Conservation (phyloP, 768 basidiomycete genomes). For the Tephrocybe sp. region DNA sequence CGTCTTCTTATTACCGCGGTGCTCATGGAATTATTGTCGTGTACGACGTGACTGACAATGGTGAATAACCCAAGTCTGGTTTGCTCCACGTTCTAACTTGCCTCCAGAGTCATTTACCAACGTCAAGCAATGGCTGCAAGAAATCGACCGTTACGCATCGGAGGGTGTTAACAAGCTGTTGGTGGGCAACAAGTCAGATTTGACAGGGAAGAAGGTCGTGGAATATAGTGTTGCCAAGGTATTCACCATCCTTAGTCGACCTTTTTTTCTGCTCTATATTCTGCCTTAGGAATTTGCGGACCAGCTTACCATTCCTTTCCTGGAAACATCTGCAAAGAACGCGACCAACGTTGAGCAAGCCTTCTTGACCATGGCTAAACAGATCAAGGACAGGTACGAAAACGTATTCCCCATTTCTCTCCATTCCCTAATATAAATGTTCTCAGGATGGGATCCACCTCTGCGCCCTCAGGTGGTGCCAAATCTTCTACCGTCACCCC, state of each 20-base stretch:
- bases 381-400: constrained; percentile 82
- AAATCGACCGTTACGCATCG: constrained; percentile 94
- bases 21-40: constrained; percentile 98
- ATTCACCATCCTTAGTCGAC: constrained; percentile 6
- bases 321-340: constrained; percentile 99
- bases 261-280: not conserved
- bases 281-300: constrained; percentile 85
- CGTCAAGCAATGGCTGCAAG: constrained; percentile 93
- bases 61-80: constrained; percentile 32
- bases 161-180: constrained; percentile 98
- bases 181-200: constrained; percentile 98
- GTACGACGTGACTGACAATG: constrained; percentile 97
- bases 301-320: constrained; percentile 88
- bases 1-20: constrained; percentile 98
- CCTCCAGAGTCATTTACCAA: constrained; percentile 86
- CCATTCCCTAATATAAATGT: not conserved
- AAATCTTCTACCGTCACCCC: constrained; percentile 85
- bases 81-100: not conserved
- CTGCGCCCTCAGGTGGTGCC: constrained; percentile 68
- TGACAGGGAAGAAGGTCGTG: constrained; percentile 94
- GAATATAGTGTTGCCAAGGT: constrained; percentile 89
- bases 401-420: constrained; percentile 15
- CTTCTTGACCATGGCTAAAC: constrained; percentile 98
- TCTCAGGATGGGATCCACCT: constrained; percentile 80
- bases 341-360: constrained; percentile 99